Percentiles rank a stretch among this genome's conserved stretches.
Conservation (phyloP, 108 stramenopile genomes). For the Nitzschia sp. region DNA sequence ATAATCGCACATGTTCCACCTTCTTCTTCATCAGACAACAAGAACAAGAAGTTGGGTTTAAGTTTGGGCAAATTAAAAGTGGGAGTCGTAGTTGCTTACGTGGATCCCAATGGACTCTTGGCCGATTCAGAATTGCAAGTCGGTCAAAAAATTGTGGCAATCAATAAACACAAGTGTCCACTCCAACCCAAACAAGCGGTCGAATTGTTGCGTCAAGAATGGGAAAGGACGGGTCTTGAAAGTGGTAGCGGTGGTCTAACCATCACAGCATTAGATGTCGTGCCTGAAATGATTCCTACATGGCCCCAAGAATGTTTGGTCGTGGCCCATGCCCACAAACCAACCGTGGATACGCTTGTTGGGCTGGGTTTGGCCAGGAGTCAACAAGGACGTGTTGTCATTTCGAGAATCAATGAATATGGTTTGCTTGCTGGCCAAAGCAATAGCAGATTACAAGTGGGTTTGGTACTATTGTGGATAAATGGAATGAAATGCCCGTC, state of each 20-base stretch:
- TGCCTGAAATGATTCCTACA: not conserved
- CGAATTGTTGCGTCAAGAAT: not conserved
- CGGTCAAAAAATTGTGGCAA: constrained; percentile 14
- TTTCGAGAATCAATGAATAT: not conserved
- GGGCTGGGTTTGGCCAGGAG: not conserved
- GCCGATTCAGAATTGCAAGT: not conserved
- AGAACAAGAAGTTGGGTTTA: not conserved
- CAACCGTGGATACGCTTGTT: not conserved
- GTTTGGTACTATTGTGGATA: constrained; percentile 16
- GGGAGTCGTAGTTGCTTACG: not conserved
- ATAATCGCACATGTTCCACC: not conserved
- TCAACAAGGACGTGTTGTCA: constrained; percentile 8
- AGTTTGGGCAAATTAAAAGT: not conserved
- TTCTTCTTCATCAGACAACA: not conserved
- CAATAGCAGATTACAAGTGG: constrained; percentile 16
- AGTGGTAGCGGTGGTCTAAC: not conserved
- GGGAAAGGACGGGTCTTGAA: not conserved
- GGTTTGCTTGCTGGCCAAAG: constrained; percentile 19
- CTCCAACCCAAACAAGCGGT: not conserved
- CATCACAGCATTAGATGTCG: not conserved
- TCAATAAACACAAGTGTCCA: constrained; percentile 13
- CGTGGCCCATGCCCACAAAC: not conserved
- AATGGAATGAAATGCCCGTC: constrained; percentile 5
- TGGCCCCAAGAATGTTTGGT: not conserved
- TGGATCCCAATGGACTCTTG: not conserved